phyloP scores from a whole-genome alignment of 2,329 filamentous ascomycete species.

The Fusarium floridanum region DNA sequence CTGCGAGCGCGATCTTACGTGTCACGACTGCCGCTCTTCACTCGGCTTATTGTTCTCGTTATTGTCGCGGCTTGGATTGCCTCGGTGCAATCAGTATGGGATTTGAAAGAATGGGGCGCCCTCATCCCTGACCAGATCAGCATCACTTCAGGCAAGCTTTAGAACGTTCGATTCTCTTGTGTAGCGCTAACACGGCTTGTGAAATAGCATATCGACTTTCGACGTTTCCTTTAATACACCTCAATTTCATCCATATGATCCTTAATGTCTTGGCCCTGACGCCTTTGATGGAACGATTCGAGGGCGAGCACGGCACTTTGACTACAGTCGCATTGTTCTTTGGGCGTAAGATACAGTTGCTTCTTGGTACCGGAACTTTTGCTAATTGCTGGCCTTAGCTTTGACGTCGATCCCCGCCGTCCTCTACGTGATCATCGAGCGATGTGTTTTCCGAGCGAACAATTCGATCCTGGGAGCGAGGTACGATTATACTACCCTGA shows the following conservation, averaged over 20 bases:
- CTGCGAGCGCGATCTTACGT: slow-evolving; percentile 83
- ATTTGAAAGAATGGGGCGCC: slow-evolving; percentile 81
- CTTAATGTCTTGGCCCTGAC: slow-evolving; percentile 84
- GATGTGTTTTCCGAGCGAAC: slow-evolving; percentile 77
- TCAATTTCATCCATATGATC: slow-evolving; percentile 82
- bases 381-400: slow-evolving; percentile 60
- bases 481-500: slow-evolving; percentile 59
- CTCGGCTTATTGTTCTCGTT: slow-evolving; percentile 75
- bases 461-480: slow-evolving; percentile 85
- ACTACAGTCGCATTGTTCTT: slow-evolving; percentile 89
- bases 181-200: slow-evolving; percentile 14
- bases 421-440: slow-evolving; percentile 84
- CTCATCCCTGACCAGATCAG: slow-evolving; percentile 83
- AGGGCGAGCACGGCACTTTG: slow-evolving; percentile 91
- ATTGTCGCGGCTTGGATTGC: slow-evolving; percentile 75
- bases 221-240: slow-evolving; percentile 90
- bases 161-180: neutral
- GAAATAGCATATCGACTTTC: slow-evolving; percentile 88
- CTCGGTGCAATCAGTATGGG: slow-evolving; percentile 77
- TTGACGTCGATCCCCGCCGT: slow-evolving; percentile 85
- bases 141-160: slow-evolving; percentile 72
- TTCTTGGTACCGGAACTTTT: neutral
- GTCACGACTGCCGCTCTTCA: slow-evolving; percentile 88
- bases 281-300: slow-evolving; percentile 93
- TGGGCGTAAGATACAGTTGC: slow-evolving; percentile 75